Base-by-base conservation (phyloP, 257 asterid genomes). In the Plantago ovata region DNA sequence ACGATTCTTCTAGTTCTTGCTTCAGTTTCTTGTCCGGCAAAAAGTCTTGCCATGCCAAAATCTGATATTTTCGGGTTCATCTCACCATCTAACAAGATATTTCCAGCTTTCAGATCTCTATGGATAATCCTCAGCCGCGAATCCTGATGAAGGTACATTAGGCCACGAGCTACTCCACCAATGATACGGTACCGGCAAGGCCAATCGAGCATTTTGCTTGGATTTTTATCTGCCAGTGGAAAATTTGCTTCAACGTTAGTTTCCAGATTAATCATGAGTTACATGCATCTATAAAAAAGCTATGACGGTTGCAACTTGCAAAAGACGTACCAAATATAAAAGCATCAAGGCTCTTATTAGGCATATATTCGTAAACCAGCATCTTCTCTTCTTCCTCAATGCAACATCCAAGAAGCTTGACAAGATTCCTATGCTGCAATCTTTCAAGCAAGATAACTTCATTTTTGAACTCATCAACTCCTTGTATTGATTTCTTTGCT, bases 341-440 rank as follows among this genome's bases (percentile, higher is more conserved):
- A 24, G 39, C 7, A 39, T 60, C 62, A 21, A 67, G 45, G 48
- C 72, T 67, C 33, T 56, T 64, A 45, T 64, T 64, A 20, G 63
- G 58, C 69, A 64, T 46, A 57, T 28, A 64, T 56, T 64, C 69
- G 24, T 64, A 64, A 40, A 64, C 40, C 46, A 46, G 49, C 63
- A 64, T 38, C n/a, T 56, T 60, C 47, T 67, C 72, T 6, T 60
- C 51, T 33, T 22, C 62, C 10, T 52, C 33, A 48, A 46, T 46
- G 64, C 68, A 61, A 6, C 73, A 68, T 20, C 72, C 67, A 32
- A 61, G 42, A 61, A 68, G 72, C 19, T 21, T 61, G 46, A 68
- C 67, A 24, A 60, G 72, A 68, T 60, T 68, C 43, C 72, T 51
- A 9, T 68, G 72, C 63, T 61, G 68, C 10, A 68, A 41, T 24